These are phyloP conservation scores for Hyaloperonospora brassicae DNA, from an alignment of 352 stramenopile species.

Conservation along the genomic window DNA sequence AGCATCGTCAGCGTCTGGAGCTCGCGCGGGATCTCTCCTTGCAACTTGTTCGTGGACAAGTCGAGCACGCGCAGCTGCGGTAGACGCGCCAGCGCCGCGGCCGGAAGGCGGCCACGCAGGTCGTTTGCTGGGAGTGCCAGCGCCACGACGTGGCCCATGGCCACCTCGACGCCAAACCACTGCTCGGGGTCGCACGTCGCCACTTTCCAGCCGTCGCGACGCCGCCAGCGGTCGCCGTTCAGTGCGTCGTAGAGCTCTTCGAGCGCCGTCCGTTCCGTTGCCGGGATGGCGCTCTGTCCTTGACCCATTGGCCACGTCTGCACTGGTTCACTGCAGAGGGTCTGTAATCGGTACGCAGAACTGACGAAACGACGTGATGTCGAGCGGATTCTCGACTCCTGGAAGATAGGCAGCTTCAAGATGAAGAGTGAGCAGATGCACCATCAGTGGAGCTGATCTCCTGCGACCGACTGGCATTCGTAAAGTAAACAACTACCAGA, in stretches of 20 bases:
- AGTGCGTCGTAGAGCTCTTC: conserved; percentile 69
- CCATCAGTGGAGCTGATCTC: too few species aligned
- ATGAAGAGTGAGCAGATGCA: too few species aligned
- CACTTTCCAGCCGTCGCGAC: conserved; percentile 71
- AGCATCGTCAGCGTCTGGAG: conserved; percentile 49
- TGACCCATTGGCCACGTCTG: conserved; percentile 33
- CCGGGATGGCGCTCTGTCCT: conserved; percentile 70
- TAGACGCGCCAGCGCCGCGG: conserved; percentile 40
- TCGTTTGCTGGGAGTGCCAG: conserved; percentile 68
- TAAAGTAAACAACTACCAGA: too few species aligned
- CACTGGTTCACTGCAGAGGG: neutral
- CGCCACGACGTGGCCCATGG: conserved; percentile 62
- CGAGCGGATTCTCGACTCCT: too few species aligned
- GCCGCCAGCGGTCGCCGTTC: conserved; percentile 58
- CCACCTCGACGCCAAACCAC: conserved; percentile 73
- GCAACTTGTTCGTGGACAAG: conserved; percentile 75
- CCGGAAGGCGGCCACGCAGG: conserved; percentile 31
- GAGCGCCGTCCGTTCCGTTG: conserved; percentile 54
- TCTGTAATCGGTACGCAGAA: neutral
- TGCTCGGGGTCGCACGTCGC: conserved; percentile 60
- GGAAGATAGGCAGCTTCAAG: too few species aligned
- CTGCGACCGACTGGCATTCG: too few species aligned
- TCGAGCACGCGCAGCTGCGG: conserved; percentile 63
- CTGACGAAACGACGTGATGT: neutral
- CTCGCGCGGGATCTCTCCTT: conserved; percentile 48